phyloP scores from a whole-genome alignment of 129 eudicot species.

The Pulicaria dysenterica region DNA sequence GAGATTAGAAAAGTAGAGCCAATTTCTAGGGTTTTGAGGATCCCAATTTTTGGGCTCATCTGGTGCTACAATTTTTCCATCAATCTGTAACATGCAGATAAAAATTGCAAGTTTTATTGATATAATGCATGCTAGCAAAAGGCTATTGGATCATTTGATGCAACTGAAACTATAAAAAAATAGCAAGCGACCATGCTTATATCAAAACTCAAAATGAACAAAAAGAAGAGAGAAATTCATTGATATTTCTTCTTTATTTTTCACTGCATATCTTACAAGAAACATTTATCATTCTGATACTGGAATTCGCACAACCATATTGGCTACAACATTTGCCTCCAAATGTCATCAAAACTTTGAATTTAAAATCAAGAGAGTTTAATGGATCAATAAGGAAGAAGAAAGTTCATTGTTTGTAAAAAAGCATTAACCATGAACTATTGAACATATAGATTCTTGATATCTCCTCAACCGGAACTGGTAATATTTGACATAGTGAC shows the following conservation, averaged over 20 bases:
- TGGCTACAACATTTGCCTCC: constrained; percentile 5
- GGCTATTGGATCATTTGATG: not conserved
- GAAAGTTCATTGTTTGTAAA: constrained; percentile 14
- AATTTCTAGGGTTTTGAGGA: constrained; percentile 58
- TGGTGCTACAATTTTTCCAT: constrained; percentile 89
- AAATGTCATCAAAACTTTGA: not conserved
- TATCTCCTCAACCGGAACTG: constrained; percentile 5
- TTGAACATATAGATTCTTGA: constrained; percentile 2
- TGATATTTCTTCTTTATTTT: not conserved
- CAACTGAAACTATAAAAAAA: not conserved
- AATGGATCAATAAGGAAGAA: not conserved
- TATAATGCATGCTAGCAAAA: not conserved
- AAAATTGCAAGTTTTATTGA: constrained; percentile 10
- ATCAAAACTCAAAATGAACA: not conserved
- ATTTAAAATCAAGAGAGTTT: not conserved
- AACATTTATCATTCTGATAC: not conserved
- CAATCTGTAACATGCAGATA: constrained; percentile 53
- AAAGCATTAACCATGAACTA: constrained; percentile 1
- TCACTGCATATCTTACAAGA: not conserved
- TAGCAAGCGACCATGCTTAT: not conserved
- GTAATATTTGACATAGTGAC: constrained; percentile 2
- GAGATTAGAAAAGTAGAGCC: constrained; percentile 79
- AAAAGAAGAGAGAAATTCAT: not conserved
- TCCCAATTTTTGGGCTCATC: constrained; percentile 85
- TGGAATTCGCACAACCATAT: constrained; percentile 9